Evolutionary conservation across 169 alveolate species (phyloP).

Genomic region (Nephromyces sp.): DNA sequence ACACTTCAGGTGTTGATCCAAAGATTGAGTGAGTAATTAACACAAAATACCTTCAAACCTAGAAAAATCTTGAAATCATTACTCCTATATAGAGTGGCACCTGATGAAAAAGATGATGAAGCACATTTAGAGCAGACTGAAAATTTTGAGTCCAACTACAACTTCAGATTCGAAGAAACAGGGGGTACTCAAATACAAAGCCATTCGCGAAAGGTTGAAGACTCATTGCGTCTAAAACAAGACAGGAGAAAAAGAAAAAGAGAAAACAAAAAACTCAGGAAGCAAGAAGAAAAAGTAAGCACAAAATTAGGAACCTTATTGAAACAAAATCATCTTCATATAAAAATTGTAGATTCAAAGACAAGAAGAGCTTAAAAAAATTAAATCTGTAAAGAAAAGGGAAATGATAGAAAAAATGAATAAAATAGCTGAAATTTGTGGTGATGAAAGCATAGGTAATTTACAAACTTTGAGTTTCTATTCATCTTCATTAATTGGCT

Average conservation of each 20-base stretch:
- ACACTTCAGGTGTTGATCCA: constrained; percentile 15
- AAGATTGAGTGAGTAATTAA: too few species aligned
- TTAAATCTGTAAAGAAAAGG: constrained; percentile 54
- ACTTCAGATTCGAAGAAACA: constrained; percentile 46
- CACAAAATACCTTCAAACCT: too few species aligned
- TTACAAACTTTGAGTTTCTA: background rate
- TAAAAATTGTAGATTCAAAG: background rate
- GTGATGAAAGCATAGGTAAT: constrained; percentile 45
- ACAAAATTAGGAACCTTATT: too few species aligned
- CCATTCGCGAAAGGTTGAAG: constrained; percentile 26
- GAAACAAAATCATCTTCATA: background rate
- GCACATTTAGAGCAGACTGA: constrained; percentile 60
- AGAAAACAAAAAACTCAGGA: constrained; percentile 50
- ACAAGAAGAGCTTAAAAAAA: constrained; percentile 57
- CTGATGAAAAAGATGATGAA: constrained; percentile 34
- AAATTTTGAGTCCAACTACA: constrained; percentile 63
- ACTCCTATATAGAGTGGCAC: too few species aligned
- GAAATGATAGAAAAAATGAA: constrained; percentile 57
- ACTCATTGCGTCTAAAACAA: constrained; percentile 43
- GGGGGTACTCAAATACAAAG: constrained; percentile 29
- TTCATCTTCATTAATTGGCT: background rate
- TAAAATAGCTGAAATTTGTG: constrained; percentile 51
- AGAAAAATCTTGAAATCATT: too few species aligned
- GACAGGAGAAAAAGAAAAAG: constrained; percentile 59
- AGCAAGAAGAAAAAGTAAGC: constrained; percentile 58